Conservation (phyloP, 2,329 filamentous ascomycete genomes). For the Claviceps lovelessii region DNA sequence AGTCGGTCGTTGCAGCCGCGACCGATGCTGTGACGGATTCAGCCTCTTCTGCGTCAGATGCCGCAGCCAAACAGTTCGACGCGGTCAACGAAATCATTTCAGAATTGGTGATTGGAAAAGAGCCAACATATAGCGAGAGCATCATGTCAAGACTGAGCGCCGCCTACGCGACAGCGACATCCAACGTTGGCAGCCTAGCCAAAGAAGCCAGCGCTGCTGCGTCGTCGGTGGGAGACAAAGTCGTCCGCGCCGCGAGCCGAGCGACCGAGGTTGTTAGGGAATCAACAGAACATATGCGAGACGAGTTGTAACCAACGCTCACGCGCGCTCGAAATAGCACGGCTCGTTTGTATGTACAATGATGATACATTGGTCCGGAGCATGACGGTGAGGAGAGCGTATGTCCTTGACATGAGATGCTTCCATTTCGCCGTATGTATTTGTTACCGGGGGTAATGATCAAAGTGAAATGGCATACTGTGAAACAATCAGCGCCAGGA, state of each 20-base stretch:
- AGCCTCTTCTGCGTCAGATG: constrained; percentile 40
- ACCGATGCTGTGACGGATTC: constrained; percentile 30
- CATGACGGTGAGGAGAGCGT: background rate
- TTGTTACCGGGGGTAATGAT: background rate
- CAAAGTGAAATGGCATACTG: too few relatives aligned
- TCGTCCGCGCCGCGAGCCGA: constrained; percentile 23
- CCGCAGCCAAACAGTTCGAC: constrained; percentile 49
- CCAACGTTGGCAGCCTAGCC: constrained; percentile 33
- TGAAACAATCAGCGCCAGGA: background rate
- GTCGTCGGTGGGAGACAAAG: constrained; percentile 20
- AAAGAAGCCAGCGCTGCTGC: constrained; percentile 20
- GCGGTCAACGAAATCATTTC: constrained; percentile 59
- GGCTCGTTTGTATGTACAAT: background rate
- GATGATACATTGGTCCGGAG: background rate
- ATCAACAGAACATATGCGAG: constrained; percentile 19
- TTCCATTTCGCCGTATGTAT: background rate
- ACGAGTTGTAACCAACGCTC: constrained; percentile 27
- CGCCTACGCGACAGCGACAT: constrained; percentile 54
- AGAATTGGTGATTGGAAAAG: constrained; percentile 62
- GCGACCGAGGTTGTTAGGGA: constrained; percentile 30
- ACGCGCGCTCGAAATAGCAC: too few relatives aligned
- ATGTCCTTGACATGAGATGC: background rate
- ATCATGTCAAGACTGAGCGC: constrained; percentile 58
- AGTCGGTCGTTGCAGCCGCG: constrained; percentile 45
- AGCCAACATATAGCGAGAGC: constrained; percentile 69